Percentiles rank a stretch among this genome's conserved stretches.
phyloP scores from a whole-genome alignment of 495 filamentous ascomycete species.

The Choiromyces venosus region DNA sequence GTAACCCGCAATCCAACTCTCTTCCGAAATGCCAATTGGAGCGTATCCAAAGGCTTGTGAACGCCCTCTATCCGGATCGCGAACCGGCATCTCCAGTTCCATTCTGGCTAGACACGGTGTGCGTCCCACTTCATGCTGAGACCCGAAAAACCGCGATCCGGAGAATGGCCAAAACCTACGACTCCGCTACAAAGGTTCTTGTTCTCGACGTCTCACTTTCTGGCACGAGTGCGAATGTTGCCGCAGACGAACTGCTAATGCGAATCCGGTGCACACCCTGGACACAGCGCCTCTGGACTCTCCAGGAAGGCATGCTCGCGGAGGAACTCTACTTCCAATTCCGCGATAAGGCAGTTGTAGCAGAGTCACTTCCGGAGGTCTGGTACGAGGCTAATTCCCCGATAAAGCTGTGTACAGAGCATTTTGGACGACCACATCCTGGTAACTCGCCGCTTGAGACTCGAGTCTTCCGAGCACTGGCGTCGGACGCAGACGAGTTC shows the following conservation, averaged over 20 bases:
- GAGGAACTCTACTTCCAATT: conserved; percentile 21
- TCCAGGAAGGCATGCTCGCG: conserved; percentile 24
- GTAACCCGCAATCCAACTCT: conserved; percentile 10
- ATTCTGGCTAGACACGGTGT: conserved; percentile 11
- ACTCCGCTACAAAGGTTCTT: conserved; percentile 2
- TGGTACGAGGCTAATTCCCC: conserved; percentile 1
- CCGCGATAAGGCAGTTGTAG: background rate
- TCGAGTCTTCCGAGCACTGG: conserved; percentile 4
- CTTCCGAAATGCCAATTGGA: conserved; percentile 10
- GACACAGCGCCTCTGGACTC: conserved; percentile 20
- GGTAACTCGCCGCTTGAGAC: background rate
- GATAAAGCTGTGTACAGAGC: background rate
- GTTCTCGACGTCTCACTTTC: conserved; percentile 7
- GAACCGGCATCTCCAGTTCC: background rate
- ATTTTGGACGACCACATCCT: background rate
- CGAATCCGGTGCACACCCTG: conserved; percentile 18
- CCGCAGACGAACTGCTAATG: conserved; percentile 13
- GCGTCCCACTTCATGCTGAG: conserved; percentile 6
- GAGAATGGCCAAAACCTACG: conserved; percentile 15
- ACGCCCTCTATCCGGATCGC: background rate
- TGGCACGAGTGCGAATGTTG: background rate
- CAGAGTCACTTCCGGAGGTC: background rate
- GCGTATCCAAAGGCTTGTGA: background rate
- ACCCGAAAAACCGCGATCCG: conserved; percentile 6
- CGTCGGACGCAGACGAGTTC: conserved; percentile 4